Percentiles rank a stretch among this genome's conserved stretches.
These are phyloP conservation scores for Kandelia obovata DNA, from an alignment of 345 rosid genomes.

Conservation along the genomic window DNA sequence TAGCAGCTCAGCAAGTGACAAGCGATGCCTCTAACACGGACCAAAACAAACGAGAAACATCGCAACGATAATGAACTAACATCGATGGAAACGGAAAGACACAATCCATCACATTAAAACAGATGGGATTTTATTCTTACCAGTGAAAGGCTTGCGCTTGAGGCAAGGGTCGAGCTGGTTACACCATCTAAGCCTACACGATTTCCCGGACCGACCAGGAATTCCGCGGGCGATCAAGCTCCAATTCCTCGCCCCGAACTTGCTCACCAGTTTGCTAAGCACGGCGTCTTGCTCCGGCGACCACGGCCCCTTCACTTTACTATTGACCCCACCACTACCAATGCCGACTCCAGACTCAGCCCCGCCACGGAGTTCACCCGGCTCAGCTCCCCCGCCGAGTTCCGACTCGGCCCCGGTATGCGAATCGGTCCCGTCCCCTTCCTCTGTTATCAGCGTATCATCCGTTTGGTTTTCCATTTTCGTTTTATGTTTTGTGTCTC, in stretches of 20 bases:
- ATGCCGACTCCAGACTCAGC: conserved; percentile 10
- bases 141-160: conserved; percentile 72
- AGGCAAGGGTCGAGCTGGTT: conserved; percentile 83
- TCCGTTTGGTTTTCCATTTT: conserved; percentile 14
- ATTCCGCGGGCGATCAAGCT: conserved; percentile 73
- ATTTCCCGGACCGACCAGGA: conserved; percentile 79
- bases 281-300: conserved; percentile 76
- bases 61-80: neutral
- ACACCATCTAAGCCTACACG: conserved; percentile 82
- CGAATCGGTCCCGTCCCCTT: conserved; percentile 20
- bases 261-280: conserved; percentile 49
- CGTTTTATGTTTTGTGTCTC: conserved; percentile 15
- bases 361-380: conserved; percentile 11
- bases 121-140: conserved; percentile 25
- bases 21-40: neutral
- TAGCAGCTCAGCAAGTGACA: neutral
- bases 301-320: conserved; percentile 82
- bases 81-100: neutral
- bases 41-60: neutral
- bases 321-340: conserved; percentile 44
- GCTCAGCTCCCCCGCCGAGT: conserved; percentile 17
- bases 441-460: conserved; percentile 25
- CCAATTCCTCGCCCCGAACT: conserved; percentile 81
- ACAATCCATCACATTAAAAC: too few species aligned
- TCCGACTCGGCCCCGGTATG: conserved; percentile 23